Evolutionary conservation across 352 stramenopile genomes (phyloP).

Genomic region (Poterioochromonas sp.): DNA sequence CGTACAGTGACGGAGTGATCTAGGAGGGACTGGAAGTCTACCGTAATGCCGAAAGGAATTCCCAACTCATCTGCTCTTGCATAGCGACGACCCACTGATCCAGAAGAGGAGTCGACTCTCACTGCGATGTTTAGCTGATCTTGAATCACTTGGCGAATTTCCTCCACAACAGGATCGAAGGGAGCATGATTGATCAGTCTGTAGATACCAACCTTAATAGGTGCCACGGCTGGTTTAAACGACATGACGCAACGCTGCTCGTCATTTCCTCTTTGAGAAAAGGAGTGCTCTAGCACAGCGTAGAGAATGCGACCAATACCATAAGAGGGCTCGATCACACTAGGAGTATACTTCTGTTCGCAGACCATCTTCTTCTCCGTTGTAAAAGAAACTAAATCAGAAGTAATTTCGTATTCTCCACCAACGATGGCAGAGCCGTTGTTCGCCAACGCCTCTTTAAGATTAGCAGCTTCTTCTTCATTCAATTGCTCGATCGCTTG

Average conservation of each 20-base stretch:
- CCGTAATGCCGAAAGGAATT: slow-evolving; percentile 93
- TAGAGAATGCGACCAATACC: slow-evolving; percentile 96
- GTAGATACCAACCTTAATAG: slow-evolving; percentile 95
- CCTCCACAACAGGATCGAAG: slow-evolving; percentile 66
- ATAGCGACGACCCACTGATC: slow-evolving; percentile 55
- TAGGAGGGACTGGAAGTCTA: slow-evolving; percentile 92
- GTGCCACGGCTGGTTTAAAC: slow-evolving; percentile 90
- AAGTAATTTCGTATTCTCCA: slow-evolving; percentile 74
- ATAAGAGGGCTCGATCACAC: slow-evolving; percentile 98
- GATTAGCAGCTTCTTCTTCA: slow-evolving; percentile 71
- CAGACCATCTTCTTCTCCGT: slow-evolving; percentile 75
- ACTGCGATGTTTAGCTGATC: slow-evolving; percentile 40
- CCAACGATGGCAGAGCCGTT: slow-evolving; percentile 73
- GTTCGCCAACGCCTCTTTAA: slow-evolving; percentile 75
- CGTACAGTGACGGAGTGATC: slow-evolving; percentile 89
- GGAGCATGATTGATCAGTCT: slow-evolving; percentile 64
- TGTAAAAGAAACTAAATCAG: slow-evolving; percentile 85
- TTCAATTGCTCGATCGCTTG: slow-evolving; percentile 66
- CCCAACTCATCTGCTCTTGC: slow-evolving; percentile 89
- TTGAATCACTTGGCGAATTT: slow-evolving; percentile 52
- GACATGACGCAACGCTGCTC: slow-evolving; percentile 94
- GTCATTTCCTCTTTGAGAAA: slow-evolving; percentile 86
- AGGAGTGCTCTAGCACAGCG: slow-evolving; percentile 96
- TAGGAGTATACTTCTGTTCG: slow-evolving; percentile 91
- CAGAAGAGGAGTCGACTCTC: slow-evolving; percentile 44